A percentile compares a stretch with the other conserved stretches of the same genome.
phyloP scores from a whole-genome alignment of 1,139 yeast species.

The Taphrina wiesneri region DNA sequence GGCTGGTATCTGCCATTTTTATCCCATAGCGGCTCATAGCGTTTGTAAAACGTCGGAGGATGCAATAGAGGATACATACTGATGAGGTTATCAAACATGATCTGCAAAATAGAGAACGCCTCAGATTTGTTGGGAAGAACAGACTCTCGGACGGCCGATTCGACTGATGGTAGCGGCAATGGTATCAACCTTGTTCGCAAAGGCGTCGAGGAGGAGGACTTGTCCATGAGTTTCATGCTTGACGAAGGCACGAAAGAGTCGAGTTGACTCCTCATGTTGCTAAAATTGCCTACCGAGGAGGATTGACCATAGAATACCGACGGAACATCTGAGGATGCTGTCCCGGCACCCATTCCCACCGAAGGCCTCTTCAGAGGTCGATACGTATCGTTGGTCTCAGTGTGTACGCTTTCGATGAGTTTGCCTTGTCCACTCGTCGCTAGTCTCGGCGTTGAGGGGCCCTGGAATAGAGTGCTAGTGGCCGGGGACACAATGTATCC shows the following conservation, averaged over 20 bases:
- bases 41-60: slow-evolving; percentile 22
- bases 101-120: slow-evolving; percentile 10
- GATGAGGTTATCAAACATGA: slow-evolving; percentile 21
- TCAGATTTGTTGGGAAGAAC: neutral
- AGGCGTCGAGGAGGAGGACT: neutral
- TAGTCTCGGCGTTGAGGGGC: neutral
- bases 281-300: slow-evolving; percentile 11
- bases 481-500: neutral
- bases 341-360: neutral
- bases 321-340: neutral
- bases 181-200: neutral
- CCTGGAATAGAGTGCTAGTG: neutral
- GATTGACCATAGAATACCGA: slow-evolving; percentile 23
- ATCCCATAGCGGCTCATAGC: slow-evolving; percentile 18
- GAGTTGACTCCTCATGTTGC: slow-evolving; percentile 8
- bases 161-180: slow-evolving; percentile 1
- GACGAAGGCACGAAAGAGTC: slow-evolving; percentile 11
- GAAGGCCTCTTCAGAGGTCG: neutral
- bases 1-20: neutral
- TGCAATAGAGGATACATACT: slow-evolving; percentile 29
- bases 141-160: neutral
- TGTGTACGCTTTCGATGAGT: neutral
- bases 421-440: neutral
- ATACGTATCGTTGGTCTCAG: neutral
- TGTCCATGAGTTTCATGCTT: neutral